A percentile compares a stretch with the other conserved stretches of the same genome.
Evolutionary conservation across 352 stramenopile species (phyloP).

Genomic region (Phytopythium helicoides): DNA sequence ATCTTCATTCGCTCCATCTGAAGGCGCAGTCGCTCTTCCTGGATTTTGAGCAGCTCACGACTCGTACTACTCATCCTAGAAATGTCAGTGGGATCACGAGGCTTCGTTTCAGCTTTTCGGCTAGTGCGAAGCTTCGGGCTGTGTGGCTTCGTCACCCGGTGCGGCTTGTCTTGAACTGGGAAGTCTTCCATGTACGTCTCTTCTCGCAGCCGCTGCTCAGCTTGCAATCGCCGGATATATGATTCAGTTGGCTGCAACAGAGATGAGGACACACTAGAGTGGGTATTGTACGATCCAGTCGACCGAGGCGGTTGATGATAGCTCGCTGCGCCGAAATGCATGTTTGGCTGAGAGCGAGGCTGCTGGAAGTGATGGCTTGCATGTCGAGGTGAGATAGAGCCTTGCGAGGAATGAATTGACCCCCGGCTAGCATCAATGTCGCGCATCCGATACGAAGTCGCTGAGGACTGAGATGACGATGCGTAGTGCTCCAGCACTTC

Average conservation of each 20-base stretch:
- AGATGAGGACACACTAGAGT: conserved; percentile 30
- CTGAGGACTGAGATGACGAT: conserved; percentile 48
- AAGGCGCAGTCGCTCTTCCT: conserved; percentile 61
- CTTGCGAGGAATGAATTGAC: conserved; percentile 13
- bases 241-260: conserved; percentile 71
- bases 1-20: conserved; percentile 75
- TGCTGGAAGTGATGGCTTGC: conserved; percentile 1
- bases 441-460: conserved; percentile 36
- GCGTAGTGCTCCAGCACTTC: conserved; percentile 58
- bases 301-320: neutral
- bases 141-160: conserved; percentile 47
- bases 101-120: conserved; percentile 19
- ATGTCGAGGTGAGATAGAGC: conserved; percentile 6
- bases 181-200: conserved; percentile 39
- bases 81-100: conserved; percentile 36
- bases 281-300: conserved; percentile 2
- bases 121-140: conserved; percentile 41
- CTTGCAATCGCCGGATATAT: conserved; percentile 53
- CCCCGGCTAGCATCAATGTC: conserved; percentile 24
- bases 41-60: conserved; percentile 72
- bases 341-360: neutral
- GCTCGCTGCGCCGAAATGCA: neutral
- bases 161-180: conserved; percentile 37
- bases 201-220: conserved; percentile 56
- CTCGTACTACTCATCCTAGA: conserved; percentile 74